These are phyloP conservation scores for Allomyces macrogynus DNA, from an alignment of 192 early-diverging fungal genomes.

Conservation along the genomic window DNA sequence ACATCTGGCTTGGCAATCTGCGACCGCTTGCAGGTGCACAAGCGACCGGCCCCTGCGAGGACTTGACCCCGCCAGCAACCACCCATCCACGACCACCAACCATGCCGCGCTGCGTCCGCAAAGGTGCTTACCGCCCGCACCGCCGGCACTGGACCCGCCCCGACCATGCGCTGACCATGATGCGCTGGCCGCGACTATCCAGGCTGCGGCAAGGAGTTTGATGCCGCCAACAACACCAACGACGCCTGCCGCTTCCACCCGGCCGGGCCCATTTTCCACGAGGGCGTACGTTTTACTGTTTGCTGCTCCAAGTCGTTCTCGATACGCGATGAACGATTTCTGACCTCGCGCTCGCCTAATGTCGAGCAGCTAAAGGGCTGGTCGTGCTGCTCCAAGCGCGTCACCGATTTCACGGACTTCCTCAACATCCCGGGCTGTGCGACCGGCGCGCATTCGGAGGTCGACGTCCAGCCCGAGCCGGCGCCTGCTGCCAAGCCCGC, in stretches of 20 bases:
- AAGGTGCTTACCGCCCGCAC: no score
- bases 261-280: conserved; percentile 83
- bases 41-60: no score
- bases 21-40: no score
- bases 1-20: no score
- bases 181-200: conserved; percentile 38
- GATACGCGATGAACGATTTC: not conserved
- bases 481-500: conserved; percentile 8
- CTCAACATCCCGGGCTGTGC: conserved; percentile 73
- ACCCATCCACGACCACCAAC: no score
- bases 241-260: conserved; percentile 75
- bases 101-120: no score
- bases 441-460: conserved; percentile 44
- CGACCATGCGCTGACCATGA: conserved; percentile 11
- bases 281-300: conserved; percentile 34
- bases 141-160: not conserved
- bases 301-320: no score
- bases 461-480: conserved; percentile 5
- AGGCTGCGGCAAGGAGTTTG: conserved; percentile 73
- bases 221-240: conserved; percentile 47
- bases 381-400: conserved; percentile 82
- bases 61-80: no score
- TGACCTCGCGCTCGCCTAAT: not conserved
- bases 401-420: conserved; percentile 82
- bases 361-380: conserved; percentile 55